Evolutionary conservation across 2,329 filamentous ascomycete genomes (phyloP), one percentile per base, ranked within the genome.

Genomic region (Alternaria dauci): DNA sequence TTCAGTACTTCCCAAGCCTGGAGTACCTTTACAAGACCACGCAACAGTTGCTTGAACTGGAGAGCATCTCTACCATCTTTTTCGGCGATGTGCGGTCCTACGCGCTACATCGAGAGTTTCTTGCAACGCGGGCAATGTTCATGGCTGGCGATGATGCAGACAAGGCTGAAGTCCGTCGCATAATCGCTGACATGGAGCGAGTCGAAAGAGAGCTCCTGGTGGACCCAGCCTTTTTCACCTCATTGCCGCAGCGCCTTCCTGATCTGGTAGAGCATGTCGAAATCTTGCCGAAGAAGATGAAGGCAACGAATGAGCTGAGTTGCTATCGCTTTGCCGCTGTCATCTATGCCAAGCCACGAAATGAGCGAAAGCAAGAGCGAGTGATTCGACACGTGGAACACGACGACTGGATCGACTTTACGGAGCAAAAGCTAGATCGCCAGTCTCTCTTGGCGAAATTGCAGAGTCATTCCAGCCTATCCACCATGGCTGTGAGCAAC

Each of bases 1-100:
- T 54, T 11, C 58, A 65, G 25, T 62, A 65, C 32, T 65, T 65
- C 20, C 62, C 62, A 7, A 62, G 59, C 41, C 55, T 53, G 20
- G 62, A 62, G 3, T 65, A 65, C 32, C 55, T 65, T 3, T 53
- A 57, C 51, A 41, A 54, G 2, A 52, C 57, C 5, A 28, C 57
- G 1, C 5, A 48, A 34, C 23, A 55, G 1, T 28, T 65, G 0
- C 44, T 62, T 5, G 12, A 44, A 1, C n/a, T 56, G 11, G 14
- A 43, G 2, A 47, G 36, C 3, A 8, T 53, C 1, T 7, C 28
- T 3, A 58, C 20, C 6, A 9, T 61, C 5, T 61, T 58, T 34
- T 58, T 61, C 47, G 58, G 58, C n/a, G 59, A 61, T 25, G 36
- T 61, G 11, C 55, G 59, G 9, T 61, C 59, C 7, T 26, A 54